phyloP scores from a whole-genome alignment of 108 stramenopile genomes.

The Skeletonema costatum region DNA sequence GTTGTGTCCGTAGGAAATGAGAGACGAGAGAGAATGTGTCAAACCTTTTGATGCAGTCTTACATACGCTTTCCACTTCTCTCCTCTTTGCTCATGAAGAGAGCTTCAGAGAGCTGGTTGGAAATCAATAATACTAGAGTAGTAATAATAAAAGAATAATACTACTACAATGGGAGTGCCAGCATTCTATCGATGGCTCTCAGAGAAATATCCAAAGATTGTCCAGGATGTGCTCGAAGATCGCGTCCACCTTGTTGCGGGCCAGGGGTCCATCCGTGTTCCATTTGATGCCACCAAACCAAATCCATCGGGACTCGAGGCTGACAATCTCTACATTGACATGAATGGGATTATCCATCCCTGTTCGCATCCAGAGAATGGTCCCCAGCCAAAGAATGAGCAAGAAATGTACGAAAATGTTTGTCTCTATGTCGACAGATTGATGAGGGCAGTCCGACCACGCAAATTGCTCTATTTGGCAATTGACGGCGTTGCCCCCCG shows the following conservation, averaged over 20 bases:
- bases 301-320: slow-evolving; percentile 93
- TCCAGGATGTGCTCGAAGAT: slow-evolving; percentile 93
- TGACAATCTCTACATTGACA: slow-evolving; percentile 98
- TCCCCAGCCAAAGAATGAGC: slow-evolving; percentile 89
- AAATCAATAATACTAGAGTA: no score
- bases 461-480: slow-evolving; percentile 90
- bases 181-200: slow-evolving; percentile 99
- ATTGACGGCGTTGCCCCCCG: slow-evolving; percentile 98
- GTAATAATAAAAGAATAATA: background rate
- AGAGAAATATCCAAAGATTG: slow-evolving; percentile 98
- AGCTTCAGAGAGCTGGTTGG: no score
- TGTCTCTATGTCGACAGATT: slow-evolving; percentile 90
- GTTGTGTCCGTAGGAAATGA: no score
- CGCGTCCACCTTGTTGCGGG: slow-evolving; percentile 73
- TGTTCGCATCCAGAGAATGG: slow-evolving; percentile 96
- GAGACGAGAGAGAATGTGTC: no score
- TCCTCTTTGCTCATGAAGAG: no score
- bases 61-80: no score
- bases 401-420: slow-evolving; percentile 98
- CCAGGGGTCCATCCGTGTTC: slow-evolving; percentile 62
- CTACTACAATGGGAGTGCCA: slow-evolving; percentile 92
- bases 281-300: slow-evolving; percentile 84
- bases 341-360: slow-evolving; percentile 99
- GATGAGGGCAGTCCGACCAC: slow-evolving; percentile 83
- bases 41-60: no score